These are phyloP conservation scores for Termitomyces sp. DNA, from an alignment of 768 basidiomycete species.

Conservation along the genomic window DNA sequence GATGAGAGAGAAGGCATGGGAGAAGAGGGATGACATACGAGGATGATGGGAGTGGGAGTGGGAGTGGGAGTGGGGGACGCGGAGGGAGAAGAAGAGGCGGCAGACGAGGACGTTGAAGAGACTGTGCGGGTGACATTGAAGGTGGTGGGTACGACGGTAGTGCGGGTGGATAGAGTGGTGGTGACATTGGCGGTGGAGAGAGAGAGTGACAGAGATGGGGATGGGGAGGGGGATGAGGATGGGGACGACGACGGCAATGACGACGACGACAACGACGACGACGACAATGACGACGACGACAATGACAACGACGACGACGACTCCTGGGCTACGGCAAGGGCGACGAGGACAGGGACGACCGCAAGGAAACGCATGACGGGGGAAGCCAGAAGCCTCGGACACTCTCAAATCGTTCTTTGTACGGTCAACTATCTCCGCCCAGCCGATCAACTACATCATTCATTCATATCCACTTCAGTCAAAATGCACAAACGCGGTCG, in stretches of 20 bases:
- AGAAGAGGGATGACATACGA: conserved; percentile 24
- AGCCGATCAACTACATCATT: conserved; percentile 4
- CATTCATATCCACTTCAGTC: conserved; percentile 27
- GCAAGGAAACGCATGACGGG: conserved; percentile 10
- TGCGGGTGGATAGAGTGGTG: conserved; percentile 38
- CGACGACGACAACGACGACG: conserved; percentile 14
- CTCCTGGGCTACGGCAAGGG: background rate
- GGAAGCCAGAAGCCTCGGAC: background rate
- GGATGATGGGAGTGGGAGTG: conserved; percentile 37
- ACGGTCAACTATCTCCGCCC: conserved; percentile 7
- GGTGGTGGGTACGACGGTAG: conserved; percentile 54
- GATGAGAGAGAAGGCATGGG: conserved; percentile 19
- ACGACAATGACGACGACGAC: too few relatives aligned
- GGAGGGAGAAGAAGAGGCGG: conserved; percentile 36
- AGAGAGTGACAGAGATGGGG: conserved; percentile 46
- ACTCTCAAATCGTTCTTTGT: background rate
- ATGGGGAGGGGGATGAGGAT: conserved; percentile 22
- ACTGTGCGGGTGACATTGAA: conserved; percentile 61
- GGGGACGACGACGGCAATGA: conserved; percentile 16
- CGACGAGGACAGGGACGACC: conserved; percentile 14
- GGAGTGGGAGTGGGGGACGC: conserved; percentile 42
- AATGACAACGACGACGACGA: conserved; percentile 13
- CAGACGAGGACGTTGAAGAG: conserved; percentile 37
- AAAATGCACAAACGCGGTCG: conserved; percentile 51
- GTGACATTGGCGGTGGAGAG: conserved; percentile 51